Evolutionary conservation across 2,329 filamentous ascomycete genomes (phyloP).

Genomic region (Bipolaris oryzae): DNA sequence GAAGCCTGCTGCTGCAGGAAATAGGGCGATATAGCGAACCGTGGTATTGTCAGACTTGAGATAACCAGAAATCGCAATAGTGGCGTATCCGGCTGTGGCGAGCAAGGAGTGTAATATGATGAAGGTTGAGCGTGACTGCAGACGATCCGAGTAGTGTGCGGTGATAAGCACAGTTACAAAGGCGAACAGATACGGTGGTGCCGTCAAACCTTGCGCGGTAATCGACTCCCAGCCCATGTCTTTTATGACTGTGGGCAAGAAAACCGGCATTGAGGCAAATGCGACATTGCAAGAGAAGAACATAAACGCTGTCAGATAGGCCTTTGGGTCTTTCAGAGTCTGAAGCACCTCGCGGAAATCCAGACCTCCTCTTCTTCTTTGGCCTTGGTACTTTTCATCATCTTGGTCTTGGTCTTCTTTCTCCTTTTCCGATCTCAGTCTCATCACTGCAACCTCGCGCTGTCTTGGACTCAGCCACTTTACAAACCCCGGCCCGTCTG

Average conservation of each 20-base stretch:
- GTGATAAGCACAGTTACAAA: constrained; percentile 75
- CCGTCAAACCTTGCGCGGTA: constrained; percentile 76
- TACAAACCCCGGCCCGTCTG: constrained; percentile 68
- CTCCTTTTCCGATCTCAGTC: constrained; percentile 63
- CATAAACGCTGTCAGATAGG: constrained; percentile 78
- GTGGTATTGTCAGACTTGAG: constrained; percentile 34
- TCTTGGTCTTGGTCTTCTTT: constrained; percentile 39
- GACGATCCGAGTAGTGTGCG: constrained; percentile 72
- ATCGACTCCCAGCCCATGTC: constrained; percentile 75
- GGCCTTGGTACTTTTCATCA: constrained; percentile 24
- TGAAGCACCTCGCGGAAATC: constrained; percentile 63
- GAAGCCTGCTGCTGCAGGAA: constrained; percentile 80
- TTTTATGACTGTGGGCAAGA: constrained; percentile 79
- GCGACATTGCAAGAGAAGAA: constrained; percentile 89
- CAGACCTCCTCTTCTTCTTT: constrained; percentile 48
- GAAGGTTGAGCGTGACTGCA: constrained; percentile 66
- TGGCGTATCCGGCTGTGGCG: constrained; percentile 65
- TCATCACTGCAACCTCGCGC: constrained; percentile 70
- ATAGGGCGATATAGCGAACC: constrained; percentile 74
- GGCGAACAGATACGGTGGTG: constrained; percentile 79
- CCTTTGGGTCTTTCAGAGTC: constrained; percentile 68
- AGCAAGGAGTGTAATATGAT: constrained; percentile 72
- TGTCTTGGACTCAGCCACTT: constrained; percentile 52
- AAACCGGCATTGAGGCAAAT: constrained; percentile 86
- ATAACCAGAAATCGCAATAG: constrained; percentile 66